Conservation (phyloP, 2,329 filamentous ascomycete species). For the Trichophyton simii region DNA sequence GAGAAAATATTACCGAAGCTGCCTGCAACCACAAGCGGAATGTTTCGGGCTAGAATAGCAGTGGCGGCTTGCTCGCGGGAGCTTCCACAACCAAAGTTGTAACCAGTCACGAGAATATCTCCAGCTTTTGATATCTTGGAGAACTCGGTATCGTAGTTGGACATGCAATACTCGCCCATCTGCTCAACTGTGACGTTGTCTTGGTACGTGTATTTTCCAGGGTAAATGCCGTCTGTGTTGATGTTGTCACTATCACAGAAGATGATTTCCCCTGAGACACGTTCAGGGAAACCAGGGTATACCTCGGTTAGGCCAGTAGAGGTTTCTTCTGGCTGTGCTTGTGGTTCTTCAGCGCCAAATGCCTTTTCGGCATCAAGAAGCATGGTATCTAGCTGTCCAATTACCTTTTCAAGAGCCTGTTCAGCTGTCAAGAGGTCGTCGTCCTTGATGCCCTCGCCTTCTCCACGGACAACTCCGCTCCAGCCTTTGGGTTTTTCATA, state of each 20-base stretch:
- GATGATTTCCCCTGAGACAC: slow-evolving; percentile 71
- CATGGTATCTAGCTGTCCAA: slow-evolving; percentile 54
- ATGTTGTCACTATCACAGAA: slow-evolving; percentile 80
- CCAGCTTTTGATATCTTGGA: slow-evolving; percentile 47
- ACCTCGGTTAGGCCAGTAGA: slow-evolving; percentile 47
- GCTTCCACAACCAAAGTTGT: slow-evolving; percentile 77
- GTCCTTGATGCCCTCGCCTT: slow-evolving; percentile 54
- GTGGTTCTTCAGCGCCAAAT: slow-evolving; percentile 7
- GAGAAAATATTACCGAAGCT: slow-evolving; percentile 77
- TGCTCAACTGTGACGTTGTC: slow-evolving; percentile 62
- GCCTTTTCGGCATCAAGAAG: slow-evolving; percentile 10
- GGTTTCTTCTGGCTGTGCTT: background rate
- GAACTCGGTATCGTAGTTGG: slow-evolving; percentile 78
- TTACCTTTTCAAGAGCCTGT: slow-evolving; percentile 58
- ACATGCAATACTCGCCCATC: slow-evolving; percentile 87
- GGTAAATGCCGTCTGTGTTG: slow-evolving; percentile 87
- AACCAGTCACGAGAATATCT: slow-evolving; percentile 75
- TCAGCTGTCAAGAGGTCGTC: slow-evolving; percentile 55
- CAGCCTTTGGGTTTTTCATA: slow-evolving; percentile 60
- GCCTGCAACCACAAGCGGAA: slow-evolving; percentile 66
- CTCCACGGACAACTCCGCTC: slow-evolving; percentile 50
- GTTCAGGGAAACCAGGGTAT: slow-evolving; percentile 74
- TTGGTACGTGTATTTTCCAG: slow-evolving; percentile 84
- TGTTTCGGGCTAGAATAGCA: slow-evolving; percentile 66
- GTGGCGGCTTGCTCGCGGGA: slow-evolving; percentile 82